Evolutionary conservation across 305 asterid genomes (phyloP).

Genomic region (Solanum hybrid): DNA sequence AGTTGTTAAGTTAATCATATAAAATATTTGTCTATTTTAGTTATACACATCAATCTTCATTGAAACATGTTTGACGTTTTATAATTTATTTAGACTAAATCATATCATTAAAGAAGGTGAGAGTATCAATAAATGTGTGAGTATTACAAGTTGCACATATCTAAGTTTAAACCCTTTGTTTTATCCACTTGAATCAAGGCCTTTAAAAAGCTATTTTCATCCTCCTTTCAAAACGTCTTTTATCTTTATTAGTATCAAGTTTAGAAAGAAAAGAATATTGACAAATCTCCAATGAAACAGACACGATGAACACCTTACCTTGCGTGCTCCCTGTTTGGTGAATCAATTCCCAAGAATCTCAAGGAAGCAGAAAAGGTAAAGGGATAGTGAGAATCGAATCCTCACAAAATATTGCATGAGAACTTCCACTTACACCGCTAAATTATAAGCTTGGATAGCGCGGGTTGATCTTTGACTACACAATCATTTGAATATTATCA

Average conservation of each 20-base stretch:
- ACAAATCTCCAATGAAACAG: background rate
- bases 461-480: background rate
- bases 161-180: background rate
- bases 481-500: background rate
- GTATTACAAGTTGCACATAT: background rate
- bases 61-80: background rate
- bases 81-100: background rate
- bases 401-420: background rate
- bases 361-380: background rate
- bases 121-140: background rate
- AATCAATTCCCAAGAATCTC: too few species aligned
- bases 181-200: background rate
- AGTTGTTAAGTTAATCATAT: background rate
- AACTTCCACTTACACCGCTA: background rate
- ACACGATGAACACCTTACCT: background rate
- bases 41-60: background rate
- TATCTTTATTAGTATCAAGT: background rate
- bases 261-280: background rate
- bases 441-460: background rate
- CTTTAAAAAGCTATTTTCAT: background rate
- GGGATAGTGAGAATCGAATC: background rate
- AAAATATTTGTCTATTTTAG: background rate
- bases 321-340: background rate
- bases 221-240: background rate
- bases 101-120: background rate